These are phyloP conservation scores for Mortierella hygrophila DNA, from an alignment of 192 early-diverging fungal genomes.

Conservation along the genomic window DNA sequence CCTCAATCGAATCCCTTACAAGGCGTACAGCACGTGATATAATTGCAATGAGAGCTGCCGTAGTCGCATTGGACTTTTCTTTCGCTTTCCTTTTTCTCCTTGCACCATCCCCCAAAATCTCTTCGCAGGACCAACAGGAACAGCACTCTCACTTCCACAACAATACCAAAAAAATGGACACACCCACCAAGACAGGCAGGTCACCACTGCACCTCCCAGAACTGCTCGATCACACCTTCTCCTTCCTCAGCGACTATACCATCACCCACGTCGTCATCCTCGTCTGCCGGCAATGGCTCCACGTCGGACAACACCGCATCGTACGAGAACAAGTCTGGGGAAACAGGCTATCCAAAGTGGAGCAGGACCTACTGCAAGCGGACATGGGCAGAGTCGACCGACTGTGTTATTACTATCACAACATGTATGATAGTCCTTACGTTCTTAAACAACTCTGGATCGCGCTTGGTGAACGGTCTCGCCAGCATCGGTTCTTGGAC, in stretches of 20 bases:
- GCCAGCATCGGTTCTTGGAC: neutral
- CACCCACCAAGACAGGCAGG: neutral
- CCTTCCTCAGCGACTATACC: neutral
- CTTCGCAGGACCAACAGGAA: neutral
- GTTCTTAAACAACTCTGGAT: neutral
- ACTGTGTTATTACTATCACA: neutral
- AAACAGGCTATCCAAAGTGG: neutral
- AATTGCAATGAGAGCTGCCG: neutral
- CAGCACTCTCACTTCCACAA: no score
- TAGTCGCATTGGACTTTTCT: no score
- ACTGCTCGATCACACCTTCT: neutral
- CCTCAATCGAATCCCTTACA: no score
- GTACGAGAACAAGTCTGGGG: neutral
- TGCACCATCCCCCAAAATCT: neutral
- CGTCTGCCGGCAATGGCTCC: neutral
- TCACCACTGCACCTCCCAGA: neutral
- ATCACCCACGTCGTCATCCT: neutral
- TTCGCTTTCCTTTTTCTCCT: neutral
- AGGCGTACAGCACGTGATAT: no score
- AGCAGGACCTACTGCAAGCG: neutral
- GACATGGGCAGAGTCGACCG: neutral
- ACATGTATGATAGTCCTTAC: neutral
- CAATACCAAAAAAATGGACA: neutral
- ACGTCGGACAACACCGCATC: neutral
- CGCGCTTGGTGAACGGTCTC: neutral